A percentile compares a stretch with the other conserved stretches of the same genome.
Evolutionary conservation across 345 rosid genomes (phyloP).

Genomic region (Ceriops tagal): DNA sequence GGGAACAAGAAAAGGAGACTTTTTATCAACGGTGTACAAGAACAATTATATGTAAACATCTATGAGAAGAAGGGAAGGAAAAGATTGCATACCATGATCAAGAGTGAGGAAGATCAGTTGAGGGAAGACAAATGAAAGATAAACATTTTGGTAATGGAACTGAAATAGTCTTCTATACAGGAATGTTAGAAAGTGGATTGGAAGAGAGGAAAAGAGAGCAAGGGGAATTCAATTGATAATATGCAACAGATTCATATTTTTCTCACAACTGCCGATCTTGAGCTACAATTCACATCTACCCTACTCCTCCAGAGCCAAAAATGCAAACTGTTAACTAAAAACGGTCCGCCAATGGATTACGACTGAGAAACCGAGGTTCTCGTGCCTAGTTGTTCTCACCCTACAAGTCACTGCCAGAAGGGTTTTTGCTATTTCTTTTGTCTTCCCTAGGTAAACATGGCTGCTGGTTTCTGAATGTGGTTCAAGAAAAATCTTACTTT

Average conservation of each 20-base stretch:
- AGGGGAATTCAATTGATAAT: background rate
- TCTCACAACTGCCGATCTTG: constrained; percentile 17
- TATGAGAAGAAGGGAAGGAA: background rate
- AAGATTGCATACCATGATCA: constrained; percentile 16
- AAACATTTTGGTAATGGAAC: background rate
- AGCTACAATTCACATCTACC: constrained; percentile 31
- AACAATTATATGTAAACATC: background rate
- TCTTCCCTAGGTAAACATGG: too few species aligned
- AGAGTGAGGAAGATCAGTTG: background rate
- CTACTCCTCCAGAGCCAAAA: constrained; percentile 1
- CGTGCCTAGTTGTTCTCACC: too few species aligned
- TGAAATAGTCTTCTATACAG: background rate
- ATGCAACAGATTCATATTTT: background rate
- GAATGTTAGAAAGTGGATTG: too few species aligned
- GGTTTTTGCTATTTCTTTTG: too few species aligned
- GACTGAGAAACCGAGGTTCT: too few species aligned
- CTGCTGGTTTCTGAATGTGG: too few species aligned
- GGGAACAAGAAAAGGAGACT: too few species aligned
- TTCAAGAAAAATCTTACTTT: too few species aligned
- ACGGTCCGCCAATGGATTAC: too few species aligned
- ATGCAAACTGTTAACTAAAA: too few species aligned
- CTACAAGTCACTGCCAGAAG: too few species aligned
- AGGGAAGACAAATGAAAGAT: background rate
- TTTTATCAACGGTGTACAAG: too few species aligned
- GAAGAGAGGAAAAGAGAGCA: background rate